These are phyloP conservation scores for Neurospora hispaniola DNA, from an alignment of 495 filamentous ascomycete genomes.

Conservation along the genomic window DNA sequence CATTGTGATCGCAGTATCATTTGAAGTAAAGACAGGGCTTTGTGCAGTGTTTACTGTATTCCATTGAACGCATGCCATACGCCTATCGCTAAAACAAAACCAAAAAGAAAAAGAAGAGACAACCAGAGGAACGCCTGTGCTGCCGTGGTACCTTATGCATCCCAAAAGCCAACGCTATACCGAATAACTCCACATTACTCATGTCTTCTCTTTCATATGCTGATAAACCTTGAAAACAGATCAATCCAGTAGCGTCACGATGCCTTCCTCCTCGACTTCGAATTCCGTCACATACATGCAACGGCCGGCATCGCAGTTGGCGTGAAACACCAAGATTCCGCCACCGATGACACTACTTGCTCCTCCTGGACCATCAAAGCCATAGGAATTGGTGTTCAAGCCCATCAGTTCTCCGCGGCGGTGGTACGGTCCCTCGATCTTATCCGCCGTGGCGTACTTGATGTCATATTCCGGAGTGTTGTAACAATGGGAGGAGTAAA, in stretches of 20 bases:
- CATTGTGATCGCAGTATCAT: too few species aligned
- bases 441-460: constrained; percentile 39
- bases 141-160: too few species aligned
- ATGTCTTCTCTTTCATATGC: background rate
- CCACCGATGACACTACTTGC: constrained; percentile 10
- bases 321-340: constrained; percentile 40
- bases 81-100: too few species aligned
- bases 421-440: constrained; percentile 39
- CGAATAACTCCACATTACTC: background rate
- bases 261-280: background rate
- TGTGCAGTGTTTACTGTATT: too few species aligned
- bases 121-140: too few species aligned
- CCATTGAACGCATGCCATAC: too few species aligned
- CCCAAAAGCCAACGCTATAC: background rate
- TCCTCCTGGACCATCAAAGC: constrained; percentile 36
- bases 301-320: constrained; percentile 29
- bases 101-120: too few species aligned
- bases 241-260: background rate
- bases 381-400: constrained; percentile 18
- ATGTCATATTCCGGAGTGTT: constrained; percentile 41
- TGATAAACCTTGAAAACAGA: background rate
- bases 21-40: too few species aligned
- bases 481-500: constrained; percentile 50
- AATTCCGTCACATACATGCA: constrained; percentile 18
- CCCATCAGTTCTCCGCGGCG: constrained; percentile 25